These are phyloP conservation scores for Calonectria henricotiae DNA, from an alignment of 2,329 filamentous ascomycete genomes.

Conservation along the genomic window DNA sequence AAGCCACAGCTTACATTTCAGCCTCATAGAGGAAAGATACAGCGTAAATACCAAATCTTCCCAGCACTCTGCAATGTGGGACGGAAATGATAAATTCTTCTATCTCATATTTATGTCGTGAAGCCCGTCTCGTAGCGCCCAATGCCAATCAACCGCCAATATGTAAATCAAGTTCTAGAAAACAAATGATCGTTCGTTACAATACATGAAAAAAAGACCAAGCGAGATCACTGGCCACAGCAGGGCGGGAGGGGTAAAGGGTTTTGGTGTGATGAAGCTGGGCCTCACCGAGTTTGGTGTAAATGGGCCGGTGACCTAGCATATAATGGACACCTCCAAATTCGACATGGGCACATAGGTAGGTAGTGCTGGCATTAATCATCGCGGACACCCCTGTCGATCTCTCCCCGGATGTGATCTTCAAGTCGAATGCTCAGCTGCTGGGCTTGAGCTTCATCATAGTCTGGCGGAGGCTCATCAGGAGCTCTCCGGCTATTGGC, in stretches of 20 bases:
- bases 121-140: conserved; percentile 35
- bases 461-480: conserved; percentile 88
- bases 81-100: conserved; percentile 27
- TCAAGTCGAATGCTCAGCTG: conserved; percentile 74
- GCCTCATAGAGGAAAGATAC: background rate
- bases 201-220: conserved; percentile 35
- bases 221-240: conserved; percentile 17
- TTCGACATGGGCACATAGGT: conserved; percentile 38
- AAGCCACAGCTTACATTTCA: conserved; percentile 39
- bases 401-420: conserved; percentile 81
- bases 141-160: conserved; percentile 33
- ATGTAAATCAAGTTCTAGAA: conserved; percentile 39
- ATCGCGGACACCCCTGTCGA: conserved; percentile 71
- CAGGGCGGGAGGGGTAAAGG: conserved; percentile 13
- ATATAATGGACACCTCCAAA: conserved; percentile 37
- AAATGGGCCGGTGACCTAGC: conserved; percentile 43
- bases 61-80: background rate
- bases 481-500: conserved; percentile 64
- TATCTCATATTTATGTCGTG: conserved; percentile 30
- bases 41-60: background rate
- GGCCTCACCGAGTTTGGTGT: conserved; percentile 45
- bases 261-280: conserved; percentile 31
- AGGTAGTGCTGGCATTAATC: conserved; percentile 45
- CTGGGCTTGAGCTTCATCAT: conserved; percentile 91
- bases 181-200: conserved; percentile 33